Conservation (phyloP, 768 basidiomycete genomes). For the Melanogaster broomeanus region DNA sequence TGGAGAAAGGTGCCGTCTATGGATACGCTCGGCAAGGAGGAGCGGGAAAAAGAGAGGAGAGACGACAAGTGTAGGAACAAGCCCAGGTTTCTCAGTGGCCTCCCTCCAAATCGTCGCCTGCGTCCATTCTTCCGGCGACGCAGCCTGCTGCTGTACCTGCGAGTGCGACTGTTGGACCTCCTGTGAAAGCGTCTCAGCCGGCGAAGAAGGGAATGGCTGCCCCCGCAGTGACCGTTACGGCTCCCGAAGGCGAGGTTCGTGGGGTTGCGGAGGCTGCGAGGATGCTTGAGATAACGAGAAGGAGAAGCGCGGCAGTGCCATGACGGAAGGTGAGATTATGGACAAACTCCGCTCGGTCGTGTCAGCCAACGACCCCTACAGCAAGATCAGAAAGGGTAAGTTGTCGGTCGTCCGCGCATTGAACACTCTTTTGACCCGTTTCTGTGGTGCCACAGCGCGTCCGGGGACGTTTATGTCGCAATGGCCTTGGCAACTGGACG, state of each 20-base stretch:
- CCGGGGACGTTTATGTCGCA: conserved; percentile 97
- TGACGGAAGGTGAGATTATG: conserved; percentile 99
- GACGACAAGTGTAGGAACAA: conserved; percentile 21
- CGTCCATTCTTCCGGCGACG: conserved; percentile 42
- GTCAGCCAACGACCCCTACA: conserved; percentile 87
- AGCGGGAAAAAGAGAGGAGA: conserved; percentile 37
- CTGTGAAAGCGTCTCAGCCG: conserved; percentile 76
- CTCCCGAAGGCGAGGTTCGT: conserved; percentile 42
- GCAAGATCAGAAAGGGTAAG: conserved; percentile 99
- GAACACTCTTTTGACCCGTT: not conserved
- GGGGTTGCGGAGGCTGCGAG: conserved; percentile 71
- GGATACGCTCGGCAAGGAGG: conserved; percentile 35
- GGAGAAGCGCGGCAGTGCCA: conserved; percentile 87
- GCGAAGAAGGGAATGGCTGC: conserved; percentile 48
- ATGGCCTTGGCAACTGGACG: conserved; percentile 81
- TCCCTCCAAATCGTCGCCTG: conserved; percentile 48
- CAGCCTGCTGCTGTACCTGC: conserved; percentile 49
- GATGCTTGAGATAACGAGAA: conserved; percentile 76
- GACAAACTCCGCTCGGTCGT: conserved; percentile 93
- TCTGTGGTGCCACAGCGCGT: conserved; percentile 62
- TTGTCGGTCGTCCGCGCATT: conserved; percentile 17
- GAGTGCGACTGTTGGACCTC: conserved; percentile 52
- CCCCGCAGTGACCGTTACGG: conserved; percentile 55
- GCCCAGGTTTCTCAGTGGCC: too few species aligned
- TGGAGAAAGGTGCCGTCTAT: conserved; percentile 43